Evolutionary conservation across 2,329 filamentous ascomycete species (phyloP).

Genomic region (Curvularia hawaiiensis): DNA sequence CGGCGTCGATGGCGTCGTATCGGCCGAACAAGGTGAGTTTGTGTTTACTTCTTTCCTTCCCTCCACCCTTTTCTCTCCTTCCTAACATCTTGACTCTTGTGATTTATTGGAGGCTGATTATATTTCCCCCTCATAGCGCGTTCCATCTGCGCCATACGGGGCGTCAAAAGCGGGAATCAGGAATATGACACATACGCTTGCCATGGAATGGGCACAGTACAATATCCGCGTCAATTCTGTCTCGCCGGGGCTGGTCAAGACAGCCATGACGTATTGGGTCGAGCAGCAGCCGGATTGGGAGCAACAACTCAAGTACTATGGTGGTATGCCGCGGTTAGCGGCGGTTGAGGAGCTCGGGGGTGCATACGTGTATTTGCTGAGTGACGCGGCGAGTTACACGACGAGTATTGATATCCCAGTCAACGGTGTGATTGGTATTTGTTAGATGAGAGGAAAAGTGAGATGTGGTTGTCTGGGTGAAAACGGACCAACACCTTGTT

Average conservation of each 20-base stretch:
- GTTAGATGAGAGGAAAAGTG: constrained; percentile 10
- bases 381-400: constrained; percentile 58
- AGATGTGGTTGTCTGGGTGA: background rate
- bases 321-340: constrained; percentile 61
- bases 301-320: constrained; percentile 63
- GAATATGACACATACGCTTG: constrained; percentile 52
- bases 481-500: background rate
- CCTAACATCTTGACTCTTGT: background rate
- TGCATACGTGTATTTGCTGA: constrained; percentile 63
- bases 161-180: constrained; percentile 53
- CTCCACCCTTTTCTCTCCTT: background rate
- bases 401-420: constrained; percentile 59
- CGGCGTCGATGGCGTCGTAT: constrained; percentile 55
- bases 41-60: background rate
- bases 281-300: constrained; percentile 61
- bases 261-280: constrained; percentile 53
- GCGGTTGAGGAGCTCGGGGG: constrained; percentile 60
- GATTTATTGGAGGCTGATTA: background rate
- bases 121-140: constrained; percentile 22
- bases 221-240: constrained; percentile 48
- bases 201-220: constrained; percentile 49
- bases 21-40: constrained; percentile 49
- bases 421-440: constrained; percentile 41
- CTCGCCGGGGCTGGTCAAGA: constrained; percentile 46
- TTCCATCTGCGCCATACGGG: constrained; percentile 50